phyloP scores from a whole-genome alignment of 805 yeast genomes.

The Danielia reshetovae region DNA sequence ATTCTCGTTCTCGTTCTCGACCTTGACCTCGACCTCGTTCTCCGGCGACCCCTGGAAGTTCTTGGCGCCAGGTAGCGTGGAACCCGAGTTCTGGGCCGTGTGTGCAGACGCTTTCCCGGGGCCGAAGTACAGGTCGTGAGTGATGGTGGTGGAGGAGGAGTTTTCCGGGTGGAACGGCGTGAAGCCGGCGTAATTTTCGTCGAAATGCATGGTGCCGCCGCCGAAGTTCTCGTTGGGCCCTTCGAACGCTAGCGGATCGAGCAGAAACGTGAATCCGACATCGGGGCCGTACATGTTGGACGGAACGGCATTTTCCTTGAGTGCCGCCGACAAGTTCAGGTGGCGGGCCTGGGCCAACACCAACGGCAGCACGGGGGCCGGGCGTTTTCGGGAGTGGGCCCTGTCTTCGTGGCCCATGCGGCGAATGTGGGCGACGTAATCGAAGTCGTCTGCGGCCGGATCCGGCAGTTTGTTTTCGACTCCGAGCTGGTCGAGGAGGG shows the following conservation, averaged over 20 bases:
- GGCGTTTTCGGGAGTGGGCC: constrained; percentile 13
- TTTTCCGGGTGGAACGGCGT: not conserved
- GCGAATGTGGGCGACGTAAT: constrained; percentile 61
- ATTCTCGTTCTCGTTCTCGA: constrained; percentile 3
- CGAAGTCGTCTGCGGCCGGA: constrained; percentile 53
- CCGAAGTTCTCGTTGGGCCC: constrained; percentile 28
- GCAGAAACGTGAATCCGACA: constrained; percentile 28
- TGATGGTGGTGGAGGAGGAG: not conserved
- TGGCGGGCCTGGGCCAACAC: constrained; percentile 8
- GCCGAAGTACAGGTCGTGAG: too few relatives aligned
- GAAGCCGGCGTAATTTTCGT: not conserved
- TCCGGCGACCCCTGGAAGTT: not conserved
- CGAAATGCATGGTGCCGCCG: not conserved
- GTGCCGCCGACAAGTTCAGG: constrained; percentile 19
- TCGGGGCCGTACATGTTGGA: constrained; percentile 2
- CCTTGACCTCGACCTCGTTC: not conserved
- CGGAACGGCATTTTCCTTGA: constrained; percentile 5
- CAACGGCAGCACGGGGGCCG: constrained; percentile 18
- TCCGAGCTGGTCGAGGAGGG: constrained; percentile 7
- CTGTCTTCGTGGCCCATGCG: constrained; percentile 43
- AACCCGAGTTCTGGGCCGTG: not conserved
- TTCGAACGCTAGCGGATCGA: constrained; percentile 48
- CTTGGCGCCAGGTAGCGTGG: not conserved
- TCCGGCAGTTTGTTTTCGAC: constrained; percentile 21
- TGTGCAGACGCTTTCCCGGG: not conserved